Conservation (phyloP, 176 grass and related monocot species). For the Panicum miliaceum region DNA sequence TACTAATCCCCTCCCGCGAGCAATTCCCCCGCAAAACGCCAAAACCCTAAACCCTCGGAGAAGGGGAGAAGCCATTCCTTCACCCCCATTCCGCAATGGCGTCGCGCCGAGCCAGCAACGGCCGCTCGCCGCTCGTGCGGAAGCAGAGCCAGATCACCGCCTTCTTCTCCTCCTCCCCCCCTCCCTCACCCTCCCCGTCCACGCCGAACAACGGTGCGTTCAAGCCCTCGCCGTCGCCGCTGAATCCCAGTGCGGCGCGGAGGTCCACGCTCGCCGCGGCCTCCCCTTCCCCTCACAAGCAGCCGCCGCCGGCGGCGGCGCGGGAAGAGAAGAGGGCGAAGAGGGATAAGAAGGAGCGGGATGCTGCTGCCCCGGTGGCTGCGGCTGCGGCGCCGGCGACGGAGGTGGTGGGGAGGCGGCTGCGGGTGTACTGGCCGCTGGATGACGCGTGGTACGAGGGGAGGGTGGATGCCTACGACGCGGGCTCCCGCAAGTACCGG, state of each 20-base stretch:
- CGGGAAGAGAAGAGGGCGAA: not conserved
- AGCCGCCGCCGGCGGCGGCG: not conserved
- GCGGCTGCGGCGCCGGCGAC: not conserved
- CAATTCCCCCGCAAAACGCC: not conserved
- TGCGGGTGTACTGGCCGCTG: slow-evolving; percentile 88
- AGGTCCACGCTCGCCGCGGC: slow-evolving; percentile 54
- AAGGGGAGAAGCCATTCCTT: not conserved
- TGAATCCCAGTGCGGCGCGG: slow-evolving; percentile 53
- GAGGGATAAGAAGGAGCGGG: not conserved
- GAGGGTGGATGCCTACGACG: slow-evolving; percentile 62
- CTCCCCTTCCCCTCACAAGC: slow-evolving; percentile 46
- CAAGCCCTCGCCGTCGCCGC: slow-evolving; percentile 54
- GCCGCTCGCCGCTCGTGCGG: slow-evolving; percentile 84
- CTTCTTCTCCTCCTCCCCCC: slow-evolving; percentile 76
- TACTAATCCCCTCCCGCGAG: slow-evolving; percentile 7
- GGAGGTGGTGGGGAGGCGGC: slow-evolving; percentile 64
- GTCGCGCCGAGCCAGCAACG: slow-evolving; percentile 73
- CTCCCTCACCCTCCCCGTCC: slow-evolving; percentile 14
- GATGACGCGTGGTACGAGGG: slow-evolving; percentile 85
- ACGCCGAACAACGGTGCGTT: slow-evolving; percentile 12
- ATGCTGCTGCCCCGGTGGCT: not conserved
- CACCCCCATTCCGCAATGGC: slow-evolving; percentile 19
- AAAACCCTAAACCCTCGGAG: slow-evolving; percentile 42
- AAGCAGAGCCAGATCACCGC: slow-evolving; percentile 94
- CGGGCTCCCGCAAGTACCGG: slow-evolving; percentile 48